Percentiles rank a stretch among this genome's conserved stretches.
phyloP scores from a whole-genome alignment of 75 land plant genomes.

The Sequoiadendron giganteum region DNA sequence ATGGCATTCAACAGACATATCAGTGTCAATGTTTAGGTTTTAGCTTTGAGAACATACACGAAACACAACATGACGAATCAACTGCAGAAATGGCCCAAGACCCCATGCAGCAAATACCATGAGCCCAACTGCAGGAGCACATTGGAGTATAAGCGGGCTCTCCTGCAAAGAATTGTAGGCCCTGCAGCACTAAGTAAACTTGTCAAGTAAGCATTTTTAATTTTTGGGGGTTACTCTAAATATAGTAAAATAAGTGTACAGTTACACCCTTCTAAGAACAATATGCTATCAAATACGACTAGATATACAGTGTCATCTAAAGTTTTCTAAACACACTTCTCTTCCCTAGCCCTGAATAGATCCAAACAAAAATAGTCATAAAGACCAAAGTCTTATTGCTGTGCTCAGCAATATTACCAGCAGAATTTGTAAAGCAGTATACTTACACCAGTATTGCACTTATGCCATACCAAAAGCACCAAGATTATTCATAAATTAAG shows the following conservation, averaged over 20 bases:
- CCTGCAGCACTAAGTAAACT: conserved; percentile 28
- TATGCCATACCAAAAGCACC: background rate
- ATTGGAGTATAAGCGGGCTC: conserved; percentile 38
- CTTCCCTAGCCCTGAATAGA: background rate
- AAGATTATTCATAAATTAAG: background rate
- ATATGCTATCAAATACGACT: background rate
- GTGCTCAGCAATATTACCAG: background rate
- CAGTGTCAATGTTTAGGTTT: background rate
- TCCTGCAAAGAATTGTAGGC: conserved; percentile 26
- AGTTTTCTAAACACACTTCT: background rate
- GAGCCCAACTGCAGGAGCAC: conserved; percentile 68
- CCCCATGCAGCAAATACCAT: conserved; percentile 78
- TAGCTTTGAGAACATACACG: conserved; percentile 42
- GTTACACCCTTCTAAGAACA: background rate
- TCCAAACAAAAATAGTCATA: background rate
- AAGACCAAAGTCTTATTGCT: background rate
- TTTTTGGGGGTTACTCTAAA: background rate
- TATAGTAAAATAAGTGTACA: background rate
- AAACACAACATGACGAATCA: conserved; percentile 39
- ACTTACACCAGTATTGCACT: background rate
- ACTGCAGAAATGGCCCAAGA: conserved; percentile 60
- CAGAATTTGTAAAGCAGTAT: background rate
- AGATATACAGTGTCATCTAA: background rate
- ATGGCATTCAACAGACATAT: background rate
- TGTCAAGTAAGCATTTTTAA: background rate